Evolutionary conservation across 176 grass and related monocot species (phyloP), one percentile per base, ranked within the genome.

Genomic region (Secale cereale): DNA sequence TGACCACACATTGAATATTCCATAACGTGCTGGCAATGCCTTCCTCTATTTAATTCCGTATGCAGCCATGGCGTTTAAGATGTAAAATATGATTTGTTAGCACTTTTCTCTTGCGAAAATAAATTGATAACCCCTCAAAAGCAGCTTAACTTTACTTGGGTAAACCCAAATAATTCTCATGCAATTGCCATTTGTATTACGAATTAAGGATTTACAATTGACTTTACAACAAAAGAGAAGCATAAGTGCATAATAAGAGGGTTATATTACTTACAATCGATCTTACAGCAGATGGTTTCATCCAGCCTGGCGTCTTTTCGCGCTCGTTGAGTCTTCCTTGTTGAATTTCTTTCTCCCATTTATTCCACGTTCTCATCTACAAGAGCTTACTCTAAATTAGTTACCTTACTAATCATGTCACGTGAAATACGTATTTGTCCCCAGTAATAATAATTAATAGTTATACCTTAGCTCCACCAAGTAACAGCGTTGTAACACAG

Each of bases 401-500:
- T 83, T 77, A 86, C 27, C 41, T 46, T 59, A 74, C 59, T 66
- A n/a, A n/a, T 15, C 33, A 63, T 70, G 37, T 71, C 56, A 30
- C 20, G 20, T 22, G 31, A 8, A 78, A 31, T 8, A 70, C 6
- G 84, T 54, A 79, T 39, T 30, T 20, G 62, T 14, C 37, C n/a
- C 7, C 39, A 46, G 17, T 80, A 65, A 35, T 46, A 29, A 66
- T 46, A 86, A 32, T 57, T 46, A 29, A 66, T 48, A 86, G 43
- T 59, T 62, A 25, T 93, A 91, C 92, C 89, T 91, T 94, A 62
- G 89, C 92, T 79, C 84, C 89, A 73, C 84, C 92, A 78, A 94
- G 89, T 87, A 94, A 56, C 84, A 94, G 88, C 56, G 92, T 94
- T 6, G 89, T 83, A 74, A 87, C 92, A 78, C 86, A 91, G 68